Base-by-base conservation (phyloP, 495 filamentous ascomycete genomes). In the Daldinia grandis region DNA sequence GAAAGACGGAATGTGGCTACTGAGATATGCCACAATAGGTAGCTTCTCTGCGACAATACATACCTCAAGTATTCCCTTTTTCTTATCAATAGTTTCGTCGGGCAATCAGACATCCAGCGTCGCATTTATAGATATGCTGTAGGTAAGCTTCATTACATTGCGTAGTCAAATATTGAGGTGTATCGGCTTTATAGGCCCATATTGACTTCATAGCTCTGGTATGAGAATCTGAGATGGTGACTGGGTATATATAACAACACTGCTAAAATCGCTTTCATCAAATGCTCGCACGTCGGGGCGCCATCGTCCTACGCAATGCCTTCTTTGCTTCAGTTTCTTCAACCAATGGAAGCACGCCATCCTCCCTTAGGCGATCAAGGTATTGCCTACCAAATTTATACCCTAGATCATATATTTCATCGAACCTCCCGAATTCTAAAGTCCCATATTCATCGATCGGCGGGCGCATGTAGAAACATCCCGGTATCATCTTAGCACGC, bases 371-470 rank as follows among this genome's bases (percentile, higher is more conserved):
- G 62, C 88, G 83, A 30, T 85, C 87, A 44, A 99, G 78, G 79
- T 89, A 97, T 62, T 90, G 85, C 78, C 89, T 91, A 17, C 94
- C 95, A 81, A 89, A 98, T 33, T 86, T 81, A 77, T 96, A 97
- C 3, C 95, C 96, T 2, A 97, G 84, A 72, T 89, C 83, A 75
- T 95, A 97, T 64, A 99, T 98, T 82, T 98, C 95, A 66, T 97
- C 94, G 79, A 99, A 98, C 78, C 94, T 97, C 58, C 87, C 92
- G 82, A 99, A 99, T 49, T 98, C 96, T 57, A 99, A 80, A 7
- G 95, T 99, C 0, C 94, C 95, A 64, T 96, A 98, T 5, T 87
- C 84, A 74, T 98, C 96, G 61, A 99, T 91, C 3, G 95, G 95
- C 27, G 96, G 96, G 5, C 95, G 86, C 92, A 98, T 95, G 76